Base-by-base conservation (phyloP, 345 rosid genomes). In the Triadica sebifera region DNA sequence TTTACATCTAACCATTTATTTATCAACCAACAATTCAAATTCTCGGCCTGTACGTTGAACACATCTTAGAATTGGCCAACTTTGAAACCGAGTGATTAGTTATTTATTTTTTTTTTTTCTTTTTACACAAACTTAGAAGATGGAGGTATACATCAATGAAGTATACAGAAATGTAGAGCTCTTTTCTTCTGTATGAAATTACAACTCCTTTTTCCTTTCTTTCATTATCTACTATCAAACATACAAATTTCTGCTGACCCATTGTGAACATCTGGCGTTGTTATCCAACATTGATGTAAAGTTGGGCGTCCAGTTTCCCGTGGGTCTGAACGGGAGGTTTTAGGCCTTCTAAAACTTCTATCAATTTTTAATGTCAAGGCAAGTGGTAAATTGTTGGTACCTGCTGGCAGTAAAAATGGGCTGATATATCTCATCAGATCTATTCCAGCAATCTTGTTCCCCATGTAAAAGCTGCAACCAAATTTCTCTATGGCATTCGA, bases 401-500 rank as follows among this genome's bases (percentile, higher is more conserved):
- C 53, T 20, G 64, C 20, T 22, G 29, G 69, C 49, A 20, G 25
- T 49, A 19, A 64, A 34, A 55, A 39, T 50, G 43, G 50, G 19
- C 57, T 13, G 67, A 50, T 12, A 9, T 19, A 39, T 22, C 62
- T 60, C 43, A 12, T 39, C 22, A 25, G 34, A 69, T 25, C 67
- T 68, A 49, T 49, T 0, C 45, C 29, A 34, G 65, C 65, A 57
- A 52, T 60, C 70, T 52, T 37, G 12, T 16, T 53, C 64, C 37
- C 39, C 10, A 8, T 65, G 20, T 51, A 41, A 67, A 77, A 53
- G 66, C 65, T 52, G 49, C 45, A 51, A 55, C 57, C 65, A 45
- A 19, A 43, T 72, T 70, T 78, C 52, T 73, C 72, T 81, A 74
- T 39, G 71, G 76, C 76, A 55, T 50, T 71, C 69, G 29, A 34